Evolutionary conservation across 257 asterid species (phyloP).

Genomic region (Solanum pinnatisectum): DNA sequence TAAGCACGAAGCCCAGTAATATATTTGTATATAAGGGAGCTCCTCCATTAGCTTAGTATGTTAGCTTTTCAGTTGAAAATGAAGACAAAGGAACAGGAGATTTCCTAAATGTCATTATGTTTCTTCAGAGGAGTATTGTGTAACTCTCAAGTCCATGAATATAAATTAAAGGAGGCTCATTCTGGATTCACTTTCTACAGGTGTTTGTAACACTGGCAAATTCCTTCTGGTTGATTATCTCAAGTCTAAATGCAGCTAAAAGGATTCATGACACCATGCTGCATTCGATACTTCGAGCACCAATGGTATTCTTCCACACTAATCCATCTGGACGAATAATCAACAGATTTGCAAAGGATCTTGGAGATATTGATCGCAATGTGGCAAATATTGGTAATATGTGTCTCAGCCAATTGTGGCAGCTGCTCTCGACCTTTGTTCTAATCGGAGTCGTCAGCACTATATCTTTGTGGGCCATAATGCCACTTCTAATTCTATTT

Average conservation of each 20-base stretch:
- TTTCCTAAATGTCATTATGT: not conserved
- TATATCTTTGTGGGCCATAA: conserved; percentile 67
- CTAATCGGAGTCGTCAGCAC: conserved; percentile 67
- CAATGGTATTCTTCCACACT: conserved; percentile 85
- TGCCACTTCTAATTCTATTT: conserved; percentile 69
- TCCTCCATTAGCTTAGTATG: not conserved
- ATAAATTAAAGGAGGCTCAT: not conserved
- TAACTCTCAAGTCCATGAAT: not conserved
- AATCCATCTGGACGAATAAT: conserved; percentile 76
- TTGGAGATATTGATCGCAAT: conserved; percentile 67
- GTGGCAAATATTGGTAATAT: conserved; percentile 39
- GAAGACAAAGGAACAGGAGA: not conserved
- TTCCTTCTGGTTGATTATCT: conserved; percentile 70
- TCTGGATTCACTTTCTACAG: conserved; percentile 26
- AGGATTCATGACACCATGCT: conserved; percentile 73
- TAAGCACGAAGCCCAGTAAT: not conserved
- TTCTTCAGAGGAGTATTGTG: not conserved
- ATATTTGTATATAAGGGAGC: not conserved
- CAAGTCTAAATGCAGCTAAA: conserved; percentile 67
- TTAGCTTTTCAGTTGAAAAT: not conserved
- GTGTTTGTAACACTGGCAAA: conserved; percentile 64
- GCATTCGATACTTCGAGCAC: conserved; percentile 57
- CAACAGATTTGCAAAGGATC: conserved; percentile 66
- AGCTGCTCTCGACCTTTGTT: conserved; percentile 64
- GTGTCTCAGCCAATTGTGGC: conserved; percentile 59